Conservation (phyloP, 371 early-diverging fungal genomes). For the Mortierella sp. region DNA sequence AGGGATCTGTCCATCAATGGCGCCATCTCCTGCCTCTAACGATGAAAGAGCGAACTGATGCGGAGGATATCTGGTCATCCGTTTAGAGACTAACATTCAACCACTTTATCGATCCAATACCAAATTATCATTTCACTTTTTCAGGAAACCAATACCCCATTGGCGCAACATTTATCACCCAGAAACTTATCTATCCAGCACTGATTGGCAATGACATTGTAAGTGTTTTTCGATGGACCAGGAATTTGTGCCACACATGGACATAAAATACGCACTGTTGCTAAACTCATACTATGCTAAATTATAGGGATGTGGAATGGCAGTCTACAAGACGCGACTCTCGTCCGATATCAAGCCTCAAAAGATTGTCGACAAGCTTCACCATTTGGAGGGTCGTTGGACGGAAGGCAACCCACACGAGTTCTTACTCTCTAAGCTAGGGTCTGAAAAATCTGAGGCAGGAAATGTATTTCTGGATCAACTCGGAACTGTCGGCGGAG, state of each 20-base stretch:
- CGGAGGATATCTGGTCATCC: no score
- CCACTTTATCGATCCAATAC: neutral
- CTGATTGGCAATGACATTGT: conserved; percentile 67
- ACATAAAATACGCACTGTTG: neutral
- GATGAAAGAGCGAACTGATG: no score
- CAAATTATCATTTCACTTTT: neutral
- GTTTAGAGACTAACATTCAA: conserved; percentile 29
- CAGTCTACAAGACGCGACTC: conserved; percentile 52
- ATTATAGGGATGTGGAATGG: conserved; percentile 62
- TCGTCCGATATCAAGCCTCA: conserved; percentile 38
- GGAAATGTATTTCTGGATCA: conserved; percentile 44
- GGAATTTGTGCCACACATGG: no score
- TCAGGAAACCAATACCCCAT: conserved; percentile 51
- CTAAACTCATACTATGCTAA: no score
- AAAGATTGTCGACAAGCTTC: conserved; percentile 43
- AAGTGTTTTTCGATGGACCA: conserved; percentile 1
- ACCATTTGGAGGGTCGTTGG: conserved; percentile 56
- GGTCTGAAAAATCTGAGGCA: conserved; percentile 37
- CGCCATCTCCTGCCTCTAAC: no score
- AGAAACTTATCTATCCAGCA: conserved; percentile 58
- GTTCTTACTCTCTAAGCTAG: conserved; percentile 34
- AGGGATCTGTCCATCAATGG: no score
- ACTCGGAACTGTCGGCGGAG: conserved; percentile 65
- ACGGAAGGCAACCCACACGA: conserved; percentile 49
- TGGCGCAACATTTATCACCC: conserved; percentile 58